Evolutionary conservation across 1,284 basidiomycete species (phyloP).

Genomic region (Phlebopus sp.): DNA sequence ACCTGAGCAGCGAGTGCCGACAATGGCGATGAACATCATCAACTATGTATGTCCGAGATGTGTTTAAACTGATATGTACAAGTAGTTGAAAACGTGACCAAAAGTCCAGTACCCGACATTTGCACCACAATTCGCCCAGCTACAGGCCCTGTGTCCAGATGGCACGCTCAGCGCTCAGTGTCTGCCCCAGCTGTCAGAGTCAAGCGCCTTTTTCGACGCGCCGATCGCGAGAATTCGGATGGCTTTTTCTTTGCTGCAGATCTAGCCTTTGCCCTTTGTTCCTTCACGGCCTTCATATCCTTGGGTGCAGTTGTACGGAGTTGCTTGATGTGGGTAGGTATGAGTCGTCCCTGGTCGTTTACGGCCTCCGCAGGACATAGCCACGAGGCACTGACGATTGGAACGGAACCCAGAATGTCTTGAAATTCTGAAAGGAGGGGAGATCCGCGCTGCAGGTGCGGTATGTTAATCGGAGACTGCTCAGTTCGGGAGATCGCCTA

Average conservation of each 20-base stretch:
- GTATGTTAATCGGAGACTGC: conserved; percentile 9
- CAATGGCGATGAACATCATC: conserved; percentile 81
- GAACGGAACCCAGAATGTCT: conserved; percentile 46
- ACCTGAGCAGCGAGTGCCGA: conserved; percentile 82
- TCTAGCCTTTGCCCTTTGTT: conserved; percentile 54
- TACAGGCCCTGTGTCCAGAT: not conserved
- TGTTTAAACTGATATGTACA: too few relatives aligned
- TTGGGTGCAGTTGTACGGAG: conserved; percentile 78
- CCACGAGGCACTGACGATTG: conserved; percentile 63
- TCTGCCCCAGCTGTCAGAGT: conserved; percentile 16
- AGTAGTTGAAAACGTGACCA: too few relatives aligned
- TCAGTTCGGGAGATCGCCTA: conserved; percentile 23
- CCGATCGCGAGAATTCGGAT: conserved; percentile 9
- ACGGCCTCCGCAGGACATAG: conserved; percentile 30
- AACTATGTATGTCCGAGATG: not conserved
- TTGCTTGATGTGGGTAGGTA: conserved; percentile 84
- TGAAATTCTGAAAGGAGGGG: conserved; percentile 39
- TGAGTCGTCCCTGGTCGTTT: conserved; percentile 33
- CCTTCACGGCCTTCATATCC: conserved; percentile 74
- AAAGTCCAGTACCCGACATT: too few relatives aligned
- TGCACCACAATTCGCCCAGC: too few relatives aligned
- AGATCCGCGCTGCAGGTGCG: conserved; percentile 33
- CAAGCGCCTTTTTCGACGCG: conserved; percentile 21
- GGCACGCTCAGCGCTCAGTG: not conserved
- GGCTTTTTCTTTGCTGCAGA: conserved; percentile 38